Conservation (phyloP, 164 flowering plant genomes). For the Paratinospora sagittata region DNA sequence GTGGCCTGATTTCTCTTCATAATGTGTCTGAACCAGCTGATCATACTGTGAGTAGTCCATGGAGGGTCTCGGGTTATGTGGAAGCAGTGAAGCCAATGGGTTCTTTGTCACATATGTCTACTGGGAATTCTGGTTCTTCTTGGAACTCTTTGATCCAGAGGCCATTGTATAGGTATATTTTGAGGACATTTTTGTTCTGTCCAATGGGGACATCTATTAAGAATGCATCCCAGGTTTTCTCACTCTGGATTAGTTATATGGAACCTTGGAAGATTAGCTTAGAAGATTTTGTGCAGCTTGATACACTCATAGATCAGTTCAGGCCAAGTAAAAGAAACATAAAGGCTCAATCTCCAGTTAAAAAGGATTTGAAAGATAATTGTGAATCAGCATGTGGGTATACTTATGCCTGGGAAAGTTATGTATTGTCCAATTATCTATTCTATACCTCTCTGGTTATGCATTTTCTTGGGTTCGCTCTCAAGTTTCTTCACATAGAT, state of each 20-base stretch:
- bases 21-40: constrained; percentile 31
- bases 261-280: constrained; percentile 66
- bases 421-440: constrained; percentile 66
- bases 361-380: neutral
- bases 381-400: constrained; percentile 26
- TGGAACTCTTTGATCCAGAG: constrained; percentile 66
- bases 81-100: constrained; percentile 33
- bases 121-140: constrained; percentile 26
- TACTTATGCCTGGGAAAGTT: constrained; percentile 56
- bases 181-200: constrained; percentile 72
- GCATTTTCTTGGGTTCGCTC: constrained; percentile 90
- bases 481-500: constrained; percentile 76
- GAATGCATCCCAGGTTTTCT: constrained; percentile 58
- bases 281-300: constrained; percentile 51
- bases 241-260: constrained; percentile 60
- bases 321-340: constrained; percentile 20
- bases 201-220: constrained; percentile 61
- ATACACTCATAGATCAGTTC: constrained; percentile 25
- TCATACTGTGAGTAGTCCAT: constrained; percentile 24
- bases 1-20: constrained; percentile 19
- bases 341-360: constrained; percentile 12
- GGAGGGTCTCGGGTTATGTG: constrained; percentile 26
- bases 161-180: constrained; percentile 69
- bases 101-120: constrained; percentile 12
- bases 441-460: constrained; percentile 75